A percentile compares a stretch with the other conserved stretches of the same genome.
These are phyloP conservation scores for Metschnikowia amazonensis DNA, from an alignment of 805 yeast genomes.

Conservation along the genomic window DNA sequence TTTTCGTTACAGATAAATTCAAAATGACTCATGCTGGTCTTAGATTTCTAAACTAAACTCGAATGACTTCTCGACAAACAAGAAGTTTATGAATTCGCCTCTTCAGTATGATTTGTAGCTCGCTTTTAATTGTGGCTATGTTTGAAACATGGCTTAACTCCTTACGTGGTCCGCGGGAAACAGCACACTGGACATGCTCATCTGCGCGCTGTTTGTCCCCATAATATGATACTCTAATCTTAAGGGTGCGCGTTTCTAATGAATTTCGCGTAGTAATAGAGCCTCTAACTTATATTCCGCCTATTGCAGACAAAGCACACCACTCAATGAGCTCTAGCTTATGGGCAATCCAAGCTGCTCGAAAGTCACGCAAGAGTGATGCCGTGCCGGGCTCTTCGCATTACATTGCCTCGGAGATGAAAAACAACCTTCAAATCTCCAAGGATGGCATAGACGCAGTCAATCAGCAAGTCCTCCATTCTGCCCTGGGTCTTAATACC, in stretches of 20 bases:
- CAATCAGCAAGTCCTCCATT: slow-evolving; percentile 7
- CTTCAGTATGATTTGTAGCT: neutral
- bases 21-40: neutral
- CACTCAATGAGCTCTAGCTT: slow-evolving; percentile 18
- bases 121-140: neutral
- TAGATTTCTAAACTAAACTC: neutral
- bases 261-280: neutral
- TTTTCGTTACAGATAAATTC: no score
- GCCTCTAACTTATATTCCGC: neutral
- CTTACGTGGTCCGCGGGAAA: no score
- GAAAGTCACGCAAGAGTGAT: slow-evolving; percentile 20
- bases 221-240: neutral
- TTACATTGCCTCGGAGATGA: slow-evolving; percentile 45
- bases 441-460: slow-evolving; percentile 34
- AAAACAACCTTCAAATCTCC: slow-evolving; percentile 27
- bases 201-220: slow-evolving; percentile 4
- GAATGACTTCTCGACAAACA: no score
- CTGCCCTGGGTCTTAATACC: slow-evolving; percentile 9
- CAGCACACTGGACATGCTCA: no score
- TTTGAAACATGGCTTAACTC: neutral
- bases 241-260: neutral
- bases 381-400: slow-evolving; percentile 50
- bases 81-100: no score
- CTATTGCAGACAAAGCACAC: neutral
- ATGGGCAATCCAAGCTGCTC: slow-evolving; percentile 36